phyloP scores from a whole-genome alignment of 768 basidiomycete species.

The Leccinum disarticulatum region DNA sequence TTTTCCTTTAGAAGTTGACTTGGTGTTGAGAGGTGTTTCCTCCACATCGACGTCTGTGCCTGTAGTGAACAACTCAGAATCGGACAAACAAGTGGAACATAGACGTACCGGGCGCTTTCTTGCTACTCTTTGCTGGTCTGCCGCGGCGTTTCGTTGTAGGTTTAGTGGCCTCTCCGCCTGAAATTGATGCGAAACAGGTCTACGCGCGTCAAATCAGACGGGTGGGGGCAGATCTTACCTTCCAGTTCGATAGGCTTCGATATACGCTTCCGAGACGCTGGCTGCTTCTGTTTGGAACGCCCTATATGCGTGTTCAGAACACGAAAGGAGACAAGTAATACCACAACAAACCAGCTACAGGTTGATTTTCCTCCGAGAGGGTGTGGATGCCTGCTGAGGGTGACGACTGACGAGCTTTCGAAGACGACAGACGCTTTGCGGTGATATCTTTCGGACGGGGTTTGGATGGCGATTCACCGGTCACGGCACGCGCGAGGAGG shows the following conservation, averaged over 20 bases:
- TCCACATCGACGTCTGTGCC: conserved; percentile 6
- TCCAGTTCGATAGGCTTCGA: no score
- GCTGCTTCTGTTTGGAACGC: background rate
- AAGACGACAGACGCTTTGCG: conserved; percentile 2
- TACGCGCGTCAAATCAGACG: background rate
- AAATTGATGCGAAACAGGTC: no score
- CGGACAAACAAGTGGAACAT: background rate
- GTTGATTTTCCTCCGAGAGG: background rate
- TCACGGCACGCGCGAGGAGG: conserved; percentile 44
- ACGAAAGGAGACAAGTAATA: background rate
- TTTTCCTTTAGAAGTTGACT: conserved; percentile 12
- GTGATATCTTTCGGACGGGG: background rate
- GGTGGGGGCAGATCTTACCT: conserved; percentile 1
- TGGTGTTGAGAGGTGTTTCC: background rate
- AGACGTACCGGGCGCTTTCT: conserved; percentile 10
- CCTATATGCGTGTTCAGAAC: conserved; percentile 10
- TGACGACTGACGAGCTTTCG: conserved; percentile 5
- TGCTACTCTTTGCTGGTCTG: conserved; percentile 13
- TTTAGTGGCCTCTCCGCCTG: background rate
- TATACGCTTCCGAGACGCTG: no score
- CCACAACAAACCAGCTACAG: conserved; percentile 16
- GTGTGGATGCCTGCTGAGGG: background rate
- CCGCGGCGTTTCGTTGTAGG: conserved; percentile 20
- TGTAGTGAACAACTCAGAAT: background rate
- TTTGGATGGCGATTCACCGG: conserved; percentile 47